Base-by-base conservation (phyloP, 306 rosid species). In the barrel medic (Medicago truncatula) region DNA sequence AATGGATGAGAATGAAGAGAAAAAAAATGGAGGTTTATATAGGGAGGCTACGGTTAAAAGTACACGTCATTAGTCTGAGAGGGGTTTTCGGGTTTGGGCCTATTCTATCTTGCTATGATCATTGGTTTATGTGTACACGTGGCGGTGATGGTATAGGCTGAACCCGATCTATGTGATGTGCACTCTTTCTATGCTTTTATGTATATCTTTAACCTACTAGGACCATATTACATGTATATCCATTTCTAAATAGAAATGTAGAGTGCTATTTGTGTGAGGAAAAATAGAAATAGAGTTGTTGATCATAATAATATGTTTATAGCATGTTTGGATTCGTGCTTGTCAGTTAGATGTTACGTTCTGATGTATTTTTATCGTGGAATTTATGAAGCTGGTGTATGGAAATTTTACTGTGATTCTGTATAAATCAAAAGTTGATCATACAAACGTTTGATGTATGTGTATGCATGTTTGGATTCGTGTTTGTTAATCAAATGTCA, bases 31-130 rank as follows among this genome's bases (percentile, higher is more conserved):
- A 68, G 57, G 58, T 8, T 74, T 89, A 85, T 89, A 88, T 91
- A 89, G 28, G 90, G 97, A 88, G 97, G 97, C 97, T 88, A 34
- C 73, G 89, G 87, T 80, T 85, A 73, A 69, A 60, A 50, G 83
- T 53, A 85, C 95, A 86, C 92, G 92, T 89, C 95, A 86, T 50
- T 89, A 63, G 4, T 70, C 39, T 34, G 73, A 68, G 74, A 56
- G 61, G 76, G 81, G 84, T 76, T 75, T 81, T 81, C 62, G 81
- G 84, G 84, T 76, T 63, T 81, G 84, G 84, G 81, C 84, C 81
- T 62, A 21, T 38, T 72, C 67, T 39, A 61, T 50, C 73, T 47
- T 8, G 25, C 23, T 67, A 38, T 6, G 39, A 17, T 39, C 7
- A n/a, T 14, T 76, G 59, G 10, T 8, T 39, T 67, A 25, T 20